phyloP scores from a whole-genome alignment of 2,329 filamentous ascomycete genomes.

The Clarireedia monteithiana region DNA sequence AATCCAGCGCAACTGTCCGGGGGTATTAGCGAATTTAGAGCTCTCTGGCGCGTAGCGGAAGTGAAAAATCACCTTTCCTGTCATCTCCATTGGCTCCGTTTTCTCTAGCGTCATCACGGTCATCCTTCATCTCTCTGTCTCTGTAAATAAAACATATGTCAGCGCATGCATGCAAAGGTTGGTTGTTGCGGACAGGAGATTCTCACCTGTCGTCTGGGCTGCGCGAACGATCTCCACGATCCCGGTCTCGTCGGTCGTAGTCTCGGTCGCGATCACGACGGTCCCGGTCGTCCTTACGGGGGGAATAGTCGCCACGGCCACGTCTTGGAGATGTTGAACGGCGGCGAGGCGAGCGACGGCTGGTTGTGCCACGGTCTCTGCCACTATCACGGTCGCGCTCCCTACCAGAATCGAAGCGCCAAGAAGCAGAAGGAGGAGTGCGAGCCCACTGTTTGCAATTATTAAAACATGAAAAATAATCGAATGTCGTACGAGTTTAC shows the following conservation, averaged over 20 bases:
- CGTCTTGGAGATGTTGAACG: conserved; percentile 75
- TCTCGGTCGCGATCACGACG: conserved; percentile 75
- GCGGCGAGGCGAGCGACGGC: conserved; percentile 55
- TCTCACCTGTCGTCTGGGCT: conserved; percentile 56
- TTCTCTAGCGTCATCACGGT: conserved; percentile 67
- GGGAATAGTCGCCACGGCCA: conserved; percentile 68
- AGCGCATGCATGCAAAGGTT: background rate
- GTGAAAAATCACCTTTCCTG: conserved; percentile 63
- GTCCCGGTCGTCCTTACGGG: conserved; percentile 79
- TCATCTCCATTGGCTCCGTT: conserved; percentile 79
- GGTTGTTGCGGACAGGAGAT: background rate
- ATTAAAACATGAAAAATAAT: conserved; percentile 2
- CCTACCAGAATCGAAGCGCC: conserved; percentile 92
- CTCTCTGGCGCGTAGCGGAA: conserved; percentile 16
- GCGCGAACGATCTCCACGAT: conserved; percentile 53
- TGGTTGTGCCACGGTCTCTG: conserved; percentile 17
- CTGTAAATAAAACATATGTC: conserved; percentile 18
- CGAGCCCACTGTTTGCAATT: conserved; percentile 76
- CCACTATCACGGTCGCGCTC: conserved; percentile 52
- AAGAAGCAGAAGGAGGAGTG: conserved; percentile 93
- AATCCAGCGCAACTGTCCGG: conserved; percentile 52
- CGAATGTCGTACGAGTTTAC: conserved; percentile 42
- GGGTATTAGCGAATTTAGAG: conserved; percentile 21
- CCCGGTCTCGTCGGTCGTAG: conserved; percentile 60
- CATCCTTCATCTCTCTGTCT: conserved; percentile 43